Evolutionary conservation across 208 protist genomes (phyloP).

Genomic region (Crithidia bombi): DNA sequence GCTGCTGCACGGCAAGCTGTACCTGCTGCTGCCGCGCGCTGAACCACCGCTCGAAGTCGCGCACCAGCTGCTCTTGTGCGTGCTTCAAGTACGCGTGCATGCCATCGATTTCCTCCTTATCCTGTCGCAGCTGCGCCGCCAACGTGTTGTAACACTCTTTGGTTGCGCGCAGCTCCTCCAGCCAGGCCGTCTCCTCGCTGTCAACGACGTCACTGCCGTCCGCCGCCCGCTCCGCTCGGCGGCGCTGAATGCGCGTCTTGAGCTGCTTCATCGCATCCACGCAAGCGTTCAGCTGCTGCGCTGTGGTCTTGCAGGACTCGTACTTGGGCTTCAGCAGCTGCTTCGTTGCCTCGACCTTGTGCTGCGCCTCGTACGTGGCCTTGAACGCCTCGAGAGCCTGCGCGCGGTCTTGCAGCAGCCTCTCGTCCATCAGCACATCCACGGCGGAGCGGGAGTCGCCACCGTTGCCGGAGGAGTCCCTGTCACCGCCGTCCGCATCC

Average conservation of each 20-base stretch:
- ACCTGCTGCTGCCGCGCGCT: slow-evolving; percentile 74
- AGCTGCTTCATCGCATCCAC: slow-evolving; percentile 77
- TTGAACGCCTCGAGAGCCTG: slow-evolving; percentile 89
- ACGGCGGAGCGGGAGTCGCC: slow-evolving; percentile 18
- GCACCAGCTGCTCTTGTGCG: slow-evolving; percentile 78
- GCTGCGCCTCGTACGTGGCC: slow-evolving; percentile 74
- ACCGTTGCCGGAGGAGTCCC: neutral
- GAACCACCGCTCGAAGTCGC: slow-evolving; percentile 90
- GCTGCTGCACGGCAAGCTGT: slow-evolving; percentile 39
- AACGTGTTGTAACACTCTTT: slow-evolving; percentile 70
- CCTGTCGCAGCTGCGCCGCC: slow-evolving; percentile 43
- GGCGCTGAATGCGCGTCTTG: slow-evolving; percentile 71
- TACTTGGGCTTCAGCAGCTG: slow-evolving; percentile 65
- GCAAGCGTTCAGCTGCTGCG: slow-evolving; percentile 60
- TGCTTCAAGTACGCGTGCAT: slow-evolving; percentile 90
- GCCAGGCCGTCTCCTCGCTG: slow-evolving; percentile 43
- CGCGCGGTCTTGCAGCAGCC: slow-evolving; percentile 78
- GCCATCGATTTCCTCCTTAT: slow-evolving; percentile 87
- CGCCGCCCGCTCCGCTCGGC: slow-evolving; percentile 83
- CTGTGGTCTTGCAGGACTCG: slow-evolving; percentile 72
- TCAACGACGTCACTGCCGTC: slow-evolving; percentile 68
- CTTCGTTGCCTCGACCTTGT: slow-evolving; percentile 79
- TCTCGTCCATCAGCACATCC: slow-evolving; percentile 66
- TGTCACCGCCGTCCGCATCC: neutral
- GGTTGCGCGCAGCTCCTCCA: slow-evolving; percentile 27